These are phyloP conservation scores for Fraxinus sp. DNA, from an alignment of 305 asterid genomes.

Conservation along the genomic window DNA sequence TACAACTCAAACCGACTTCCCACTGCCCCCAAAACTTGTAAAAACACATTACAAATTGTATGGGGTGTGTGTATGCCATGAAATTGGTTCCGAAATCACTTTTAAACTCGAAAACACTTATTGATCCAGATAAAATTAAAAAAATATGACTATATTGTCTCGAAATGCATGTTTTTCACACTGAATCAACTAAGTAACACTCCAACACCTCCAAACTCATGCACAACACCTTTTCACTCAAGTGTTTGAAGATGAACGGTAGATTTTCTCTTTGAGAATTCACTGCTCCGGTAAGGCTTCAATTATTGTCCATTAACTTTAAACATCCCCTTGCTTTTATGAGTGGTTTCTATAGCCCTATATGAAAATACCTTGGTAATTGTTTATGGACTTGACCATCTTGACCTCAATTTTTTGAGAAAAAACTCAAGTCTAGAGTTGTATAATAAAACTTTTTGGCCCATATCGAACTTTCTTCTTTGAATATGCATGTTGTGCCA, in stretches of 20 bases:
- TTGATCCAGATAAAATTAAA: background rate
- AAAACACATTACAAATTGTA: background rate
- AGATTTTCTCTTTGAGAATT: background rate
- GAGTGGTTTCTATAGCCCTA: background rate
- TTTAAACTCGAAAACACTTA: background rate
- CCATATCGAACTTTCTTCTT: background rate
- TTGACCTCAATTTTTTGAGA: background rate
- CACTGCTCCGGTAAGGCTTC: background rate
- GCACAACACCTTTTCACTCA: background rate
- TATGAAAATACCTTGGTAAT: background rate
- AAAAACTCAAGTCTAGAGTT: background rate
- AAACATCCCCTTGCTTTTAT: background rate
- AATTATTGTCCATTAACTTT: background rate
- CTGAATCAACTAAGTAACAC: background rate
- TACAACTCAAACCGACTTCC: background rate
- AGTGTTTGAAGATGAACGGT: background rate
- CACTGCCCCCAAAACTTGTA: background rate
- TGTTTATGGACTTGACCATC: background rate
- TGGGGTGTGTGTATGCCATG: background rate
- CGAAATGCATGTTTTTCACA: background rate
- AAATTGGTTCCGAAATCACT: background rate
- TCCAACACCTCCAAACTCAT: background rate
- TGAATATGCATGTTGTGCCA: background rate
- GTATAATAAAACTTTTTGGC: background rate
- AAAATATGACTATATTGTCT: background rate